Percentiles rank a stretch among this genome's conserved stretches.
Evolutionary conservation across 495 filamentous ascomycete genomes (phyloP).

Genomic region (Xylaria sp.): DNA sequence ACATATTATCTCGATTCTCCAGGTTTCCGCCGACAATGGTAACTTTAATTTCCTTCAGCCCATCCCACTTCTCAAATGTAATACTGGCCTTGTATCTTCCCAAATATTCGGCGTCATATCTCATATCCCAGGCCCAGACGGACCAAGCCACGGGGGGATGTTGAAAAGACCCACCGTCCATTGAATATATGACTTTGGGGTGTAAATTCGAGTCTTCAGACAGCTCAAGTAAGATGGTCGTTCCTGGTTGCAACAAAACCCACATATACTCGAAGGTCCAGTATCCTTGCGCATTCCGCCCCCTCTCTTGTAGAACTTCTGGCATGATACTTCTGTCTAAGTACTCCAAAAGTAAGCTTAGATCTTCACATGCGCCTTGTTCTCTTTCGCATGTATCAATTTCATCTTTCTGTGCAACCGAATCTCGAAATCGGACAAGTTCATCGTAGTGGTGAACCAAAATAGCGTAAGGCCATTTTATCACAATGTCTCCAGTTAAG

Average conservation of each 20-base stretch:
- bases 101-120: not conserved
- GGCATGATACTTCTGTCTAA: not conserved
- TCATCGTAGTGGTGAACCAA: constrained; percentile 31
- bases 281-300: constrained; percentile 1
- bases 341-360: constrained; percentile 1
- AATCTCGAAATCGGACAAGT: constrained; percentile 10
- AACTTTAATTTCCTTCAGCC: not conserved
- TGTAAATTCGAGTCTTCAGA: not conserved
- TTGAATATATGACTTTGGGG: not conserved
- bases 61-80: not conserved
- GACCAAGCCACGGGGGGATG: not conserved
- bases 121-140: not conserved
- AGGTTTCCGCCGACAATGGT: not conserved
- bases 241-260: not conserved
- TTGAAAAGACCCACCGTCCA: not conserved
- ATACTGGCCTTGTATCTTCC: not conserved
- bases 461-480: constrained; percentile 28
- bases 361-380: not conserved
- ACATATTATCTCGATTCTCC: not conserved
- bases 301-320: not conserved
- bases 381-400: not conserved
- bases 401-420: not conserved
- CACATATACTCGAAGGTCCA: not conserved
- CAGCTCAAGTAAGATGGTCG: not conserved
- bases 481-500: constrained; percentile 23